These are phyloP conservation scores for Trebouxiophyceae sp. DNA, from an alignment of 163 green algal genomes.

Conservation along the genomic window DNA sequence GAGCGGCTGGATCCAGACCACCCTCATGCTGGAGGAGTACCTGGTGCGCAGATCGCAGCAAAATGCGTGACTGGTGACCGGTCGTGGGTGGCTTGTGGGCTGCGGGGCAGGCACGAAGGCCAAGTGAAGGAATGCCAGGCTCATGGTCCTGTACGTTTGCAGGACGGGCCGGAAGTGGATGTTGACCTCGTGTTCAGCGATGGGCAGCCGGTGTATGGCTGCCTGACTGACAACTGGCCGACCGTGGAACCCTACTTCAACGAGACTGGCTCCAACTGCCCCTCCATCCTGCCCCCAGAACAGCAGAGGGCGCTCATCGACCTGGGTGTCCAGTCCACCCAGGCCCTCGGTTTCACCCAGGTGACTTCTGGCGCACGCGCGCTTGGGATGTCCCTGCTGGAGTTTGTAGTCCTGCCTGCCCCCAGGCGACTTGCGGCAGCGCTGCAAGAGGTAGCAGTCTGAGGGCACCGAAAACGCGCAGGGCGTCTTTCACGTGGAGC, in stretches of 20 bases:
- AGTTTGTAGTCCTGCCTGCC: neutral
- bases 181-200: slow-evolving; percentile 76
- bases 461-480: slow-evolving; percentile 4
- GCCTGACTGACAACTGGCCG: slow-evolving; percentile 88
- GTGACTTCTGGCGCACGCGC: neutral
- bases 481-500: slow-evolving; percentile 85
- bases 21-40: slow-evolving; percentile 87
- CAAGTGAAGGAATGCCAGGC: neutral
- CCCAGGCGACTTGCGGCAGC: neutral
- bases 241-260: slow-evolving; percentile 86
- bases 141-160: no score
- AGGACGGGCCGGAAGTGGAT: slow-evolving; percentile 72
- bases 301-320: slow-evolving; percentile 75
- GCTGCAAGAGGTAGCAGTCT: neutral
- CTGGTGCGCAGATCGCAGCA: no score
- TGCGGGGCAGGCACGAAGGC: no score
- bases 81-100: no score
- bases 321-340: slow-evolving; percentile 55
- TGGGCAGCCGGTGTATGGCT: slow-evolving; percentile 62
- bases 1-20: slow-evolving; percentile 51
- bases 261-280: slow-evolving; percentile 78
- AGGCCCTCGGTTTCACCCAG: slow-evolving; percentile 43
- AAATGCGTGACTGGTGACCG: no score
- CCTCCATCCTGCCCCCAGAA: slow-evolving; percentile 66
- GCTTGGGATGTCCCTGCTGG: neutral